These are phyloP conservation scores for Rhododendron kiyosumense DNA, from an alignment of 148 eudicot genomes.

Conservation along the genomic window DNA sequence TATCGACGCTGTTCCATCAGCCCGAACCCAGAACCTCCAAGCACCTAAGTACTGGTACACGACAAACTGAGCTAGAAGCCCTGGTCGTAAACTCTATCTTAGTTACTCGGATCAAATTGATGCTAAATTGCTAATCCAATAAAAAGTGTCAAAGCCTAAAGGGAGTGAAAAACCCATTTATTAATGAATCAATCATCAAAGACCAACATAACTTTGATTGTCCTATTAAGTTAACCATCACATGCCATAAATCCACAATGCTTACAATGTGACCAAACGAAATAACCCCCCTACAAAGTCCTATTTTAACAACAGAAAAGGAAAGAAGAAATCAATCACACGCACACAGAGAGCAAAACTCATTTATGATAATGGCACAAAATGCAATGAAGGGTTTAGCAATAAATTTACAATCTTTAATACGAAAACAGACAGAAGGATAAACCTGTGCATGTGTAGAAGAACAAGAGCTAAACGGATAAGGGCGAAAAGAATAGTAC, in stretches of 20 bases:
- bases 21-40: no score
- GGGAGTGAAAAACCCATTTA: conserved; percentile 6
- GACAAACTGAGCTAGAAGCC: no score
- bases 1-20: no score
- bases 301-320: not conserved
- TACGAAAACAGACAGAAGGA: not conserved
- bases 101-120: not conserved
- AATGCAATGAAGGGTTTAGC: not conserved
- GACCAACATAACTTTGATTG: not conserved
- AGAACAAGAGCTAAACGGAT: not conserved
- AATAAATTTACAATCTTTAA: not conserved
- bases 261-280: not conserved
- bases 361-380: not conserved
- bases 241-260: not conserved
- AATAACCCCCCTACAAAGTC: not conserved
- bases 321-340: not conserved
- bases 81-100: not conserved
- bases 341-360: not conserved
- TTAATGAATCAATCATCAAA: conserved; percentile 1
- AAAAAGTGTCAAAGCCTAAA: not conserved
- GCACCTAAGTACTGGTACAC: no score
- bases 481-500: not conserved
- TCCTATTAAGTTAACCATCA: not conserved
- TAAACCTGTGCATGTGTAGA: not conserved
- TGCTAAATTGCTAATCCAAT: not conserved